Evolutionary conservation across 106 monocot genomes (phyloP).

Genomic region (Triglochin maritima): DNA sequence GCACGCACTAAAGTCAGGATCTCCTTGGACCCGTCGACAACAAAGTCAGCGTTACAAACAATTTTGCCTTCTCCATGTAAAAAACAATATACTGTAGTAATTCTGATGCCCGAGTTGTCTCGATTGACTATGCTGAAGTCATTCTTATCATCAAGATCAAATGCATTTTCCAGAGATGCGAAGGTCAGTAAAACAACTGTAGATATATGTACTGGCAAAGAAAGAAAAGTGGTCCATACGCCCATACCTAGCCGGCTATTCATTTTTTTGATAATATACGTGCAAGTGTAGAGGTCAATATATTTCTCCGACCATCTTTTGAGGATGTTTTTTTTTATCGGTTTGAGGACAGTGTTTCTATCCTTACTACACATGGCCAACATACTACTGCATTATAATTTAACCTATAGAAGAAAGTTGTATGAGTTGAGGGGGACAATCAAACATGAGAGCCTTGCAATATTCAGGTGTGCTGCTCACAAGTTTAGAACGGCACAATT

Average conservation of each 20-base stretch:
- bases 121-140: slow-evolving; percentile 41
- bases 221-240: too few species aligned
- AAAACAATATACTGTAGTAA: slow-evolving; percentile 73
- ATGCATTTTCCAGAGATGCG: slow-evolving; percentile 45
- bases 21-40: slow-evolving; percentile 35
- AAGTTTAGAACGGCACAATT: background rate
- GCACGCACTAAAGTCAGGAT: slow-evolving; percentile 63
- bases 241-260: background rate
- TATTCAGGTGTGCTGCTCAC: too few species aligned
- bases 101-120: slow-evolving; percentile 77
- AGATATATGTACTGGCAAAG: background rate
- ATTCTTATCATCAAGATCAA: slow-evolving; percentile 15
- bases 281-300: too few species aligned
- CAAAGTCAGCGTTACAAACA: slow-evolving; percentile 63
- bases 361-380: too few species aligned
- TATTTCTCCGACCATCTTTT: background rate
- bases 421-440: too few species aligned
- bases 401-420: too few species aligned
- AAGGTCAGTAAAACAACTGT: slow-evolving; percentile 34
- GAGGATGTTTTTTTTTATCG: background rate
- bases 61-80: slow-evolving; percentile 78
- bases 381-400: too few species aligned
- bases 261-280: background rate
- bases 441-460: too few species aligned
- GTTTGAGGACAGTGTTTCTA: background rate